Conservation (phyloP, 192 early-diverging fungal genomes). For the Spizellomyces punctatus region DNA sequence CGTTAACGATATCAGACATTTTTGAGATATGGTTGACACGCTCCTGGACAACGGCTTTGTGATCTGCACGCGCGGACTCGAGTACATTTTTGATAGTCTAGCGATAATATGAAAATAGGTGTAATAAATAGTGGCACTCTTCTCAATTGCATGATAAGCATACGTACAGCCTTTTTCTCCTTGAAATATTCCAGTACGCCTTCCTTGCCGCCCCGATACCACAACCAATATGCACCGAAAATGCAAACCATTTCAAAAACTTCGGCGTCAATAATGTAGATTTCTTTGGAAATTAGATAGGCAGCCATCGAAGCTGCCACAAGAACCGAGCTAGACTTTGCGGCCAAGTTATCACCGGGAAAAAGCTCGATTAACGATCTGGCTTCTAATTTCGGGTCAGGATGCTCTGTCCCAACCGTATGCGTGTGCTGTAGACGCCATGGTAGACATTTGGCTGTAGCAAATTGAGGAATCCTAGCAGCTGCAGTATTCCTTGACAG, state of each 20-base stretch:
- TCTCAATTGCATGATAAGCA: neutral
- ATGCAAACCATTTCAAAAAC: constrained; percentile 81
- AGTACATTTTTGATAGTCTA: constrained; percentile 82
- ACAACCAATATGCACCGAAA: constrained; percentile 74
- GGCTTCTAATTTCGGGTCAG: constrained; percentile 78
- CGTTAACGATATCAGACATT: constrained; percentile 90
- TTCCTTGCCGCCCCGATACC: constrained; percentile 80
- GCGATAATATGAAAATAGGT: constrained; percentile 10
- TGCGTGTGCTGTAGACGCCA: no score
- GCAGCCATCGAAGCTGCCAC: constrained; percentile 79
- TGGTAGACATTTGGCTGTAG: no score
- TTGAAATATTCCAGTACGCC: constrained; percentile 74
- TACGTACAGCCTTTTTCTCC: constrained; percentile 28
- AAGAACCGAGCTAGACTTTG: constrained; percentile 89
- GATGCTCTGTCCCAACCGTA: neutral
- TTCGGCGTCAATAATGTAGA: constrained; percentile 95
- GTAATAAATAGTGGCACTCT: neutral
- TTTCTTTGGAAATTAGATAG: constrained; percentile 93
- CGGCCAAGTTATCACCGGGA: constrained; percentile 83
- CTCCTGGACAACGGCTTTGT: constrained; percentile 87
- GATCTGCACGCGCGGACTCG: constrained; percentile 81
- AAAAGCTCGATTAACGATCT: constrained; percentile 88
- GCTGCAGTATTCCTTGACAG: no score
- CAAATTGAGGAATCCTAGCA: no score
- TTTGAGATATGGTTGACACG: constrained; percentile 88